Evolutionary conservation across 345 rosid species (phyloP).

Genomic region (Diplotaxis tenuifolia): DNA sequence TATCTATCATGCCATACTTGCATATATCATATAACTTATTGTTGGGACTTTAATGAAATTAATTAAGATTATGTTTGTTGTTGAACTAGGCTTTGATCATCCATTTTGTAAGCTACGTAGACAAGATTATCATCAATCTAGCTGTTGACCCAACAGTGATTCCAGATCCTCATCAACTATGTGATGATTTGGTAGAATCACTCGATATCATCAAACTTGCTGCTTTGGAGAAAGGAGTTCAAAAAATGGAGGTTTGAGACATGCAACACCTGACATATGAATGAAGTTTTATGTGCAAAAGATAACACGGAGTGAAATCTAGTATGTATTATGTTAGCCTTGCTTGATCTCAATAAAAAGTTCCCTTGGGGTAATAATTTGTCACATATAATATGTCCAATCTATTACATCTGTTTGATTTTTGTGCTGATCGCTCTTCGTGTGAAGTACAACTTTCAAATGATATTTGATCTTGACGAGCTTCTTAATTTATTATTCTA

Average conservation of each 20-base stretch:
- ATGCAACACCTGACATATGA: neutral
- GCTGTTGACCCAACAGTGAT: conserved; percentile 63
- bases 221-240: conserved; percentile 13
- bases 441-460: no score
- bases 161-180: conserved; percentile 60
- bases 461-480: no score
- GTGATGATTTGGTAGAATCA: conserved; percentile 52
- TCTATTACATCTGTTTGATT: no score
- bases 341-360: neutral
- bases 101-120: conserved; percentile 64
- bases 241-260: conserved; percentile 7
- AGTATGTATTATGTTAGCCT: neutral
- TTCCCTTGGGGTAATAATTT: neutral
- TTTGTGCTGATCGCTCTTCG: no score
- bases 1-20: no score
- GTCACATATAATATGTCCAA: no score
- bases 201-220: conserved; percentile 48
- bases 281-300: neutral
- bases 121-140: conserved; percentile 57
- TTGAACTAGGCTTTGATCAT: conserved; percentile 67
- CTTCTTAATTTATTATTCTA: no score
- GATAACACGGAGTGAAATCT: neutral
- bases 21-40: neutral
- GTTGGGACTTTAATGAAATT: neutral
- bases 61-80: conserved; percentile 32